A percentile compares a stretch with the other conserved stretches of the same genome.
Conservation (phyloP, 2,329 filamentous ascomycete genomes). For the Parastagonospora nodorum region DNA sequence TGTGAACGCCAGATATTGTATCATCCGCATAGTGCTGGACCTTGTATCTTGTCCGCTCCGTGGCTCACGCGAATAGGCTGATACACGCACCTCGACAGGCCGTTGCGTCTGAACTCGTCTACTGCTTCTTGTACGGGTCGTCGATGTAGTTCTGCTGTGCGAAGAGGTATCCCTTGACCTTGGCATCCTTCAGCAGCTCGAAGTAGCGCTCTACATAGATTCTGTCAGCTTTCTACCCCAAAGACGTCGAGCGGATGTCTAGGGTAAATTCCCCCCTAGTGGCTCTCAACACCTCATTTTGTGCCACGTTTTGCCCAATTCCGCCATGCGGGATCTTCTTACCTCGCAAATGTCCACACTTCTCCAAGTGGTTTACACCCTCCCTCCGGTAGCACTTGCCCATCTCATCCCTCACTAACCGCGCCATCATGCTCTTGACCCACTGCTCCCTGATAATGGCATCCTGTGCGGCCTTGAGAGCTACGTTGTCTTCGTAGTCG, state of each 20-base stretch:
- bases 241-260: too few relatives aligned
- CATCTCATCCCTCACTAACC: conserved; percentile 80
- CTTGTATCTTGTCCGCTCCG: background rate
- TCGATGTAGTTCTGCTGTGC: conserved; percentile 76
- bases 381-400: conserved; percentile 84
- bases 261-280: background rate
- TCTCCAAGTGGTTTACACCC: conserved; percentile 87
- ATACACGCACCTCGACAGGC: conserved; percentile 1
- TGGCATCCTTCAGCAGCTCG: conserved; percentile 74
- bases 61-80: background rate
- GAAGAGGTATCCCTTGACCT: conserved; percentile 79
- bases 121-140: conserved; percentile 43
- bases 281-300: background rate
- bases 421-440: conserved; percentile 88
- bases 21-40: background rate
- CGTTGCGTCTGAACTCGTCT: conserved; percentile 1
- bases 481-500: conserved; percentile 81
- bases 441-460: conserved; percentile 84
- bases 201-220: conserved; percentile 71
- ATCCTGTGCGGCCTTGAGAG: conserved; percentile 82
- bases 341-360: conserved; percentile 83
- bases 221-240: conserved; percentile 24
- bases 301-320: background rate
- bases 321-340: conserved; percentile 6
- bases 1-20: background rate